Conservation (phyloP, 352 stramenopile species). For the Pythium utonaiense region DNA sequence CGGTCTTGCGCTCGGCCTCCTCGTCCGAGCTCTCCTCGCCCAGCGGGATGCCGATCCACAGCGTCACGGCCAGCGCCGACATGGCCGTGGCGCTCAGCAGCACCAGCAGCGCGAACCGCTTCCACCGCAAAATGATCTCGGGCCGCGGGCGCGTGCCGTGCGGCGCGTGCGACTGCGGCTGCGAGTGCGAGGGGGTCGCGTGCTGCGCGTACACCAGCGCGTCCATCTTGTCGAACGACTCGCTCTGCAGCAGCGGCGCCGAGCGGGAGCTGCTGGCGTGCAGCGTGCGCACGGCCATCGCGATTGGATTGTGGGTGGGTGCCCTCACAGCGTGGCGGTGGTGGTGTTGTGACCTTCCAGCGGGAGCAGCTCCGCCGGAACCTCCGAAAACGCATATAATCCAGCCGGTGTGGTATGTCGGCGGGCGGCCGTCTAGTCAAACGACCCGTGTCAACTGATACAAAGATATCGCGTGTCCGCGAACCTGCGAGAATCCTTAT, state of each 20-base stretch:
- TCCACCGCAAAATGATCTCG: slow-evolving; percentile 64
- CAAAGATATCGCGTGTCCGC: background rate
- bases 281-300: background rate
- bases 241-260: slow-evolving; percentile 13
- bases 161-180: no score
- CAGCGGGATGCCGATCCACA: slow-evolving; percentile 38
- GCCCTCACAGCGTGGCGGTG: no score
- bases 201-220: background rate
- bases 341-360: no score
- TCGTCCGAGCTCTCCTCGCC: slow-evolving; percentile 18
- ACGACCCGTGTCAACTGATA: background rate
- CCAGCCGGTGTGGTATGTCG: background rate
- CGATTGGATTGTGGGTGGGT: no score
- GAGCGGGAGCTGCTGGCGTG: background rate
- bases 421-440: no score
- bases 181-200: slow-evolving; percentile 29
- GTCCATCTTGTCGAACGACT: slow-evolving; percentile 30
- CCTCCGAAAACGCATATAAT: slow-evolving; percentile 1
- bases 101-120: slow-evolving; percentile 48
- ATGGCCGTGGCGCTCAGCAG: slow-evolving; percentile 38
- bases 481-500: background rate
- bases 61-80: slow-evolving; percentile 32
- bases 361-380: no score
- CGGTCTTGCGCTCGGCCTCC: slow-evolving; percentile 29
- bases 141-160: slow-evolving; percentile 37